These are phyloP conservation scores for Colletotrichum lupini DNA, from an alignment of 2,329 filamentous ascomycete species.

Conservation along the genomic window DNA sequence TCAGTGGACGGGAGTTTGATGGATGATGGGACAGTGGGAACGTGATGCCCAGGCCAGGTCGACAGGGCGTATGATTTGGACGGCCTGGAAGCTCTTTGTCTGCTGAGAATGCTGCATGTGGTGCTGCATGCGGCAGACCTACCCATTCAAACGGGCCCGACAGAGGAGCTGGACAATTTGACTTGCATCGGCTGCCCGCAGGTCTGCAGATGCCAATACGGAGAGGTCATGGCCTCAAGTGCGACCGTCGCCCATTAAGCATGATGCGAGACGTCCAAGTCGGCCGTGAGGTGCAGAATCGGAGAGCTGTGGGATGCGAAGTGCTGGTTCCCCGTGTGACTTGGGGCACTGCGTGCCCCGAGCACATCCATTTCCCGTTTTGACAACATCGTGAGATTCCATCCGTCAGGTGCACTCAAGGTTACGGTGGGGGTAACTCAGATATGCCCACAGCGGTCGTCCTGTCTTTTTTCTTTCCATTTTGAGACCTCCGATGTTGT, in stretches of 20 bases:
- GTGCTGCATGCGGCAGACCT: slow-evolving; percentile 26
- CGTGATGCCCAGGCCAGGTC: slow-evolving; percentile 20
- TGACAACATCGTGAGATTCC: slow-evolving; percentile 22
- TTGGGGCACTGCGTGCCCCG: not conserved
- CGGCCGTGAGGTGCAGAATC: slow-evolving; percentile 18
- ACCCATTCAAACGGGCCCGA: slow-evolving; percentile 9
- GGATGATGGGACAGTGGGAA: slow-evolving; percentile 13
- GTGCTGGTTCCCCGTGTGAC: slow-evolving; percentile 7
- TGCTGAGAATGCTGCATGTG: slow-evolving; percentile 32
- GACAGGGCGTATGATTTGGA: slow-evolving; percentile 17
- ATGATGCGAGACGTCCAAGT: not conserved
- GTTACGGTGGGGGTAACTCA: not conserved
- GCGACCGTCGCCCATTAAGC: not conserved
- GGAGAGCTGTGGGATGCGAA: not conserved
- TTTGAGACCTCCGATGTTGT: slow-evolving; percentile 3
- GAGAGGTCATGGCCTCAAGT: slow-evolving; percentile 13
- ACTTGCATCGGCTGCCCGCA: slow-evolving; percentile 26
- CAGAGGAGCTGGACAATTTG: slow-evolving; percentile 25
- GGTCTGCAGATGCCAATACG: slow-evolving; percentile 25
- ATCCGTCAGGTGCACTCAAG: not conserved
- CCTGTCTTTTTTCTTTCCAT: not conserved
- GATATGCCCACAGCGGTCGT: not conserved
- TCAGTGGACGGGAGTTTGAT: slow-evolving; percentile 7
- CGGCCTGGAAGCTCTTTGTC: slow-evolving; percentile 26
- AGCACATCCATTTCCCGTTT: not conserved